phyloP scores from a whole-genome alignment of 2,329 filamentous ascomycete species.

The Ceratocystis cubensis region DNA sequence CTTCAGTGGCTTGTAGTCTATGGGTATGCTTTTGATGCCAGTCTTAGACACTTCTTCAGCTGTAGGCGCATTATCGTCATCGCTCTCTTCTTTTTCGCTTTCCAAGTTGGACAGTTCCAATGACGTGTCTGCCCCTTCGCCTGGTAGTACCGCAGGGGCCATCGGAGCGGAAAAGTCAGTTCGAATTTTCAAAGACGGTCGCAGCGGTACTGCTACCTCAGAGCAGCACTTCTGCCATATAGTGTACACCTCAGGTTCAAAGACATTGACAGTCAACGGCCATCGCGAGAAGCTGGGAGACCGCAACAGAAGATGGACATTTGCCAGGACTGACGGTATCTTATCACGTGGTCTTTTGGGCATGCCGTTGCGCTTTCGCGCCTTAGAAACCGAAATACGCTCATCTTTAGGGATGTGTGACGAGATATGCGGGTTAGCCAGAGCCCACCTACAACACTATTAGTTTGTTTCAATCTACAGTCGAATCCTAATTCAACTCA shows the following conservation, averaged over 20 bases:
- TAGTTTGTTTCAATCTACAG: neutral
- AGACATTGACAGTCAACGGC: constrained; percentile 74
- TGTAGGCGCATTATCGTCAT: neutral
- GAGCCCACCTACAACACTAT: constrained; percentile 58
- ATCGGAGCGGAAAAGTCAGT: constrained; percentile 39
- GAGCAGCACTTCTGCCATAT: constrained; percentile 53
- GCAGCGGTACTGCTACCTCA: constrained; percentile 36
- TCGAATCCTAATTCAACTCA: constrained; percentile 33
- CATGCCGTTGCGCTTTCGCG: constrained; percentile 40
- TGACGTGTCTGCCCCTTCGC: neutral
- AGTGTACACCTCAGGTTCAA: constrained; percentile 53
- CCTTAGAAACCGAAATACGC: constrained; percentile 43
- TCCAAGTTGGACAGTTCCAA: neutral
- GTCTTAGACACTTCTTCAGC: constrained; percentile 24
- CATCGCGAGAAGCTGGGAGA: constrained; percentile 69
- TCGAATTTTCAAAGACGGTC: constrained; percentile 39
- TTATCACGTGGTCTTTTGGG: constrained; percentile 46
- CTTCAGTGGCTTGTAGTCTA: constrained; percentile 44
- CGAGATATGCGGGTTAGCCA: constrained; percentile 73
- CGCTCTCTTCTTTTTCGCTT: neutral
- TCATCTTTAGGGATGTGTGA: constrained; percentile 58
- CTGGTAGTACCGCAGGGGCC: constrained; percentile 9
- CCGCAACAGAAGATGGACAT: constrained; percentile 67
- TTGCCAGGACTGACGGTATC: constrained; percentile 58
- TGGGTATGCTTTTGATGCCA: constrained; percentile 42